These are phyloP conservation scores for Gomphus bonarii DNA, from an alignment of 1,284 basidiomycete species.

Conservation along the genomic window DNA sequence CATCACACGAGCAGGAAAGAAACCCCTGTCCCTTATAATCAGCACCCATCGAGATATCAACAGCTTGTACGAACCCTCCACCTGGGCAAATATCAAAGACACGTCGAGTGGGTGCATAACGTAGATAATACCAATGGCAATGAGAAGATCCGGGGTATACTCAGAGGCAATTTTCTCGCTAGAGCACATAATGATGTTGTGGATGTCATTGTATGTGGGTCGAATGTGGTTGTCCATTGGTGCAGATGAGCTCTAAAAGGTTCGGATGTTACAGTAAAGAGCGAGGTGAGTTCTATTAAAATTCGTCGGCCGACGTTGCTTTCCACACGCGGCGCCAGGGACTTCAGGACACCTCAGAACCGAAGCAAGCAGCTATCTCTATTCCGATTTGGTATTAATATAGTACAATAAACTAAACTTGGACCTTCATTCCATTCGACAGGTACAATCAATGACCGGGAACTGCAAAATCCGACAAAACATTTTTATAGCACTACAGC, in stretches of 20 bases:
- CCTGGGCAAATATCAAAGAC: conserved; percentile 31
- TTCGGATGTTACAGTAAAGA: too few species aligned
- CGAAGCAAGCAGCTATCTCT: too few species aligned
- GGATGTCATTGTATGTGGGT: conserved; percentile 78
- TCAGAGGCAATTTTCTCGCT: conserved; percentile 50
- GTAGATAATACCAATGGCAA: conserved; percentile 57
- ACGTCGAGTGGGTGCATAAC: conserved; percentile 5
- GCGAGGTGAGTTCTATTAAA: too few species aligned
- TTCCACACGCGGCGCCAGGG: not conserved
- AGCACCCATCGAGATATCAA: conserved; percentile 2
- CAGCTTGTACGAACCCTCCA: conserved; percentile 54
- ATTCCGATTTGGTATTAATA: too few species aligned
- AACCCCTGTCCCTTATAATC: conserved; percentile 46
- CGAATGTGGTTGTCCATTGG: conserved; percentile 33
- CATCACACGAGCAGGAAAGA: conserved; percentile 90
- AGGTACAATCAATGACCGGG: too few species aligned
- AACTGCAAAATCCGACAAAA: too few species aligned
- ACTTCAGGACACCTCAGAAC: too few species aligned
- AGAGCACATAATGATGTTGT: conserved; percentile 62
- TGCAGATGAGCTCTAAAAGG: not conserved
- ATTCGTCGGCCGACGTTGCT: not conserved
- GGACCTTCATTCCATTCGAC: too few species aligned
- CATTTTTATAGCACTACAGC: too few species aligned
- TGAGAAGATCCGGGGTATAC: conserved; percentile 70
- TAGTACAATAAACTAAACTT: too few species aligned